Evolutionary conservation across 805 yeast genomes (phyloP).

Genomic region (Dipodascus geniculatus): DNA sequence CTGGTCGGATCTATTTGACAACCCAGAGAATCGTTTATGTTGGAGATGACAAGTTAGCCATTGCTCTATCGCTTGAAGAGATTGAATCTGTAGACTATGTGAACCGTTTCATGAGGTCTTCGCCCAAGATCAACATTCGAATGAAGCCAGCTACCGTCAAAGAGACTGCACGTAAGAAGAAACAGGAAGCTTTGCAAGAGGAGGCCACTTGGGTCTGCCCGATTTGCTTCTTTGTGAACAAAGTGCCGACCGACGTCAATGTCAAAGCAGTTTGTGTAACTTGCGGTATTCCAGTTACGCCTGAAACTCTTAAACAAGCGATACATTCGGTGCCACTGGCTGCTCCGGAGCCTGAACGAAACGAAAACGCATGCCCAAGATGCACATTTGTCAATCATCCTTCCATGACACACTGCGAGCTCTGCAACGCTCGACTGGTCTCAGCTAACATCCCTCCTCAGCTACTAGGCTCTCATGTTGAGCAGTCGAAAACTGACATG

Average conservation of each 20-base stretch:
- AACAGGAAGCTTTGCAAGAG: slow-evolving; percentile 5
- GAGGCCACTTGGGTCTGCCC: slow-evolving; percentile 64
- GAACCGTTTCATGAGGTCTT: slow-evolving; percentile 54
- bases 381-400: slow-evolving; percentile 84
- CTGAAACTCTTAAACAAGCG: slow-evolving; percentile 14
- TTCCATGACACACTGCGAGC: slow-evolving; percentile 64
- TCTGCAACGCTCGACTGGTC: slow-evolving; percentile 58
- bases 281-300: slow-evolving; percentile 48
- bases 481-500: slow-evolving; percentile 13
- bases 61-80: slow-evolving; percentile 35
- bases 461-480: slow-evolving; percentile 13
- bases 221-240: slow-evolving; percentile 71
- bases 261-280: slow-evolving; percentile 32
- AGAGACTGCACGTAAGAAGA: slow-evolving; percentile 3
- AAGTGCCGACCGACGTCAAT: slow-evolving; percentile 26
- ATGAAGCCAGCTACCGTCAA: slow-evolving; percentile 17
- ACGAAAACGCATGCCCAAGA: slow-evolving; percentile 31
- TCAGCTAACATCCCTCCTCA: slow-evolving; percentile 20
- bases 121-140: slow-evolving; percentile 58
- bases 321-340: not conserved
- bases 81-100: slow-evolving; percentile 30
- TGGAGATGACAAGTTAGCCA: slow-evolving; percentile 34
- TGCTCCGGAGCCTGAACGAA: slow-evolving; percentile 1
- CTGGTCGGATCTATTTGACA: slow-evolving; percentile 73
- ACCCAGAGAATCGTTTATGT: slow-evolving; percentile 62